These are phyloP conservation scores for Aurifilum marmelostoma DNA, from an alignment of 2,329 filamentous ascomycete species.

Conservation along the genomic window DNA sequence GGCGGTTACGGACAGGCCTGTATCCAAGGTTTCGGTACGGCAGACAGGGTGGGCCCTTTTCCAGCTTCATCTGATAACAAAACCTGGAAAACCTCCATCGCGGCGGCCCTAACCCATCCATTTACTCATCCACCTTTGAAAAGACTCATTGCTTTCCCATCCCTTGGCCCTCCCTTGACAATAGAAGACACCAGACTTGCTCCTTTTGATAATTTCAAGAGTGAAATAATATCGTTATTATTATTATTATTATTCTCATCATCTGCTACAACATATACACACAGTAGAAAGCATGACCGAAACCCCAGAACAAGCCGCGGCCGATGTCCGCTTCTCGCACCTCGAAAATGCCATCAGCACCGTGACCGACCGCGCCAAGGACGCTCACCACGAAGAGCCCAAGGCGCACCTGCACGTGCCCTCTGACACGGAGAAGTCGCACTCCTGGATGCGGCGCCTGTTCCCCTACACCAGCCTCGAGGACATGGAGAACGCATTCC, in stretches of 20 bases:
- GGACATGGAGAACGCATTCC: constrained; percentile 40
- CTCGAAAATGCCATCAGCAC: constrained; percentile 10
- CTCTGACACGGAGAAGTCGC: constrained; percentile 24
- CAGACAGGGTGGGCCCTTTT: not conserved
- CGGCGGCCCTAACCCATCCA: not conserved
- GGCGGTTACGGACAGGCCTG: not conserved
- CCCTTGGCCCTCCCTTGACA: not conserved
- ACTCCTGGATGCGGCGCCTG: constrained; percentile 31
- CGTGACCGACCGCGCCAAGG: constrained; percentile 16
- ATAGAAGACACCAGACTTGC: not conserved
- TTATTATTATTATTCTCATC: too few relatives aligned
- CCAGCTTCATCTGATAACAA: not conserved
- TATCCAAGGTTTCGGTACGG: not conserved
- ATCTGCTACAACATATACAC: too few relatives aligned
- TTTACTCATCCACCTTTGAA: too few relatives aligned
- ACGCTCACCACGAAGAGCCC: constrained; percentile 18
- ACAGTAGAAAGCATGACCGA: constrained; percentile 6
- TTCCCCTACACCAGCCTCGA: constrained; percentile 34
- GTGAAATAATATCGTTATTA: too few relatives aligned
- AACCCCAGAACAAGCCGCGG: constrained; percentile 16
- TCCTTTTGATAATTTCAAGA: too few relatives aligned
- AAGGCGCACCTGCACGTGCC: constrained; percentile 30
- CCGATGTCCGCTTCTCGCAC: constrained; percentile 12
- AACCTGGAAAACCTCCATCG: not conserved
- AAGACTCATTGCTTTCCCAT: not conserved